Evolutionary conservation across 2,329 filamentous ascomycete species (phyloP).

Genomic region (Epichloe sp.): DNA sequence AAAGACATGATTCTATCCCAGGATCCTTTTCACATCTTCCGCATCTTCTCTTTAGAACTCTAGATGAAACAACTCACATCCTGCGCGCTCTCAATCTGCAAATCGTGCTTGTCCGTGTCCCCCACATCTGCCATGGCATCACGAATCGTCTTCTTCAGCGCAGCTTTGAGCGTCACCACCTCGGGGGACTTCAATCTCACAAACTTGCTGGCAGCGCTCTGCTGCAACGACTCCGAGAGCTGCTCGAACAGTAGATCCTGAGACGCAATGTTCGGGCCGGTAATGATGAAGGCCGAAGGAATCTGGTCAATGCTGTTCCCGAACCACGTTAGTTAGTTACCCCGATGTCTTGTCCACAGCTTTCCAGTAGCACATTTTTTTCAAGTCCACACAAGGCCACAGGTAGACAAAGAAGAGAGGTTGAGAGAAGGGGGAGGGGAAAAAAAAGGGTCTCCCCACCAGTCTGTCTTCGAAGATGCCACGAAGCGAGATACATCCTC

Average conservation of each 20-base stretch:
- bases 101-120: conserved; percentile 46
- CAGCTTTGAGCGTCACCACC: conserved; percentile 58
- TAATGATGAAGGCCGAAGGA: conserved; percentile 59
- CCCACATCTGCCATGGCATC: conserved; percentile 38
- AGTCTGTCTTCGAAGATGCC: conserved; percentile 20
- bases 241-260: conserved; percentile 64
- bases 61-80: conserved; percentile 27
- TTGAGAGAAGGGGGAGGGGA: not conserved
- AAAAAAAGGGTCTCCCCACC: conserved; percentile 12
- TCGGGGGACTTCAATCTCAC: conserved; percentile 57
- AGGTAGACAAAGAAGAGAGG: not conserved
- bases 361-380: not conserved
- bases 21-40: no score
- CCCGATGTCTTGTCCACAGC: not conserved
- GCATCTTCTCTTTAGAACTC: no score
- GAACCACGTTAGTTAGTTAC: not conserved
- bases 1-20: no score
- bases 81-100: conserved; percentile 29
- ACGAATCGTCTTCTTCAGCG: conserved; percentile 60
- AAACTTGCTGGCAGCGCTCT: conserved; percentile 38
- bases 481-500: conserved; percentile 46
- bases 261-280: conserved; percentile 65
- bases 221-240: conserved; percentile 43
- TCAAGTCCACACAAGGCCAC: not conserved
- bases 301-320: conserved; percentile 33